Base-by-base conservation (phyloP, 2,329 filamentous ascomycete genomes). In the Penicillium frequentans region DNA sequence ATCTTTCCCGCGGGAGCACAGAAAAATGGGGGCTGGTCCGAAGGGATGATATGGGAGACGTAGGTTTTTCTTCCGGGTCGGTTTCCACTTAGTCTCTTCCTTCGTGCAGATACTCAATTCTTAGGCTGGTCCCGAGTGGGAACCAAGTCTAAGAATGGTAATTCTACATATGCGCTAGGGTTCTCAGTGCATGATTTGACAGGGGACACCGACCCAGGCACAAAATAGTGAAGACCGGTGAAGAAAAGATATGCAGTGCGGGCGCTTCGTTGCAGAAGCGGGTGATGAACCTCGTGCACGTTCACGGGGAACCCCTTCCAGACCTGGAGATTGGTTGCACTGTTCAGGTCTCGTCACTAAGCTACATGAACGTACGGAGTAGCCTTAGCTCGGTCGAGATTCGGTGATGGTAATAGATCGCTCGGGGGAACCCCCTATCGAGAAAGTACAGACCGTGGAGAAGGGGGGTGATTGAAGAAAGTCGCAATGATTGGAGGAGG, bases 141-240 rank as follows among this genome's bases (percentile, higher is more conserved):
- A 31, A 14, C 13, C 19, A 8, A 9, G 33, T 16, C 13, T n/a
- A 19, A n/a, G n/a, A 19, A 46, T 16, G 23, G 43, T 7, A 39
- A 39, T 39, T 19, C 8, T 39, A 39, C 11, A 14, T 27, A 26
- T 26, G 21, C 24, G 43, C 43, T 27, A 46, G 27, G 39, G 43
- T 54, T 45, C 42, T 35, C 31, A 33, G 29, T 26, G 51, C 46
- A 49, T 49, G 57, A 58, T 58, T 56, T 60, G 57, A 60, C 46
- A 58, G 27, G 50, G 55, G 11, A 31, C 29, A 13, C 11, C 4
- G 29, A 31, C 10, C 11, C 1, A 31, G 29, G 29, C 29, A 31
- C 29, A 43, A 42, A 51, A 42, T 13, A 46, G 26, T 55, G 55
- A 54, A 11, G 19, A 45, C 43, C 31, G 21, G 52, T 53, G 58